Evolutionary conservation across 257 asterid species (phyloP), one percentile per base, ranked within the genome.

Genomic region (Nicotiana sylvestris): DNA sequence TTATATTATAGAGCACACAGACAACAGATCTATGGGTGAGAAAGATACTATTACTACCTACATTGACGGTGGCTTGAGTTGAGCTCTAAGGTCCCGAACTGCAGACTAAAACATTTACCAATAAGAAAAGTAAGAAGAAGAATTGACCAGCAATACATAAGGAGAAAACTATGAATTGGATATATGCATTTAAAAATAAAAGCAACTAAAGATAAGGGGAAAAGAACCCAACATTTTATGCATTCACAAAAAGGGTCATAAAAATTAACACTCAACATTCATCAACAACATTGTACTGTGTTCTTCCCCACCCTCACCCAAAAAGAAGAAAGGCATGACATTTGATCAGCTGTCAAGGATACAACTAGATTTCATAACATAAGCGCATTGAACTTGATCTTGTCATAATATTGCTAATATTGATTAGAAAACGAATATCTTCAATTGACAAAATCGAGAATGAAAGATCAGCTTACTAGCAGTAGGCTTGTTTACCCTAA

Each of bases 61-160:
- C 95, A 96, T 90, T n/a, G 98, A 96, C 51, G 98, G 97, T 33
- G 98, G 99, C 89, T 94, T 96, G 69, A 94, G 93, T 91, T 96
- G 99, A 83, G 93, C 90, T 91, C 98, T 94, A 89, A 92, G 89
- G 82, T 96, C 99, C 77, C 98, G 94, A 66, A 96, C 94, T 69
- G 98, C 95, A 86, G 98, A 89, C 99, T 96, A 93, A 32, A 66
- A 18, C 61, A 49, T 65, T 53, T 13, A 81, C 25, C 33, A 81
- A 39, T 51, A 70, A 56, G 27, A 78, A 86, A 10, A 67, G 70
- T 82, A 21, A 82, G 86, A 57, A 82, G 32, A 66, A 55, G 83
- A 49, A 32, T 76, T 76, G 43, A 74, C 25, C 80, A 74, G 62
- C 80, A 74, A 62, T 49, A 6, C 8, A 13, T 49, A 74, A 25